Conservation (phyloP, 2,329 filamentous ascomycete species). For the Epichloe baconii region DNA sequence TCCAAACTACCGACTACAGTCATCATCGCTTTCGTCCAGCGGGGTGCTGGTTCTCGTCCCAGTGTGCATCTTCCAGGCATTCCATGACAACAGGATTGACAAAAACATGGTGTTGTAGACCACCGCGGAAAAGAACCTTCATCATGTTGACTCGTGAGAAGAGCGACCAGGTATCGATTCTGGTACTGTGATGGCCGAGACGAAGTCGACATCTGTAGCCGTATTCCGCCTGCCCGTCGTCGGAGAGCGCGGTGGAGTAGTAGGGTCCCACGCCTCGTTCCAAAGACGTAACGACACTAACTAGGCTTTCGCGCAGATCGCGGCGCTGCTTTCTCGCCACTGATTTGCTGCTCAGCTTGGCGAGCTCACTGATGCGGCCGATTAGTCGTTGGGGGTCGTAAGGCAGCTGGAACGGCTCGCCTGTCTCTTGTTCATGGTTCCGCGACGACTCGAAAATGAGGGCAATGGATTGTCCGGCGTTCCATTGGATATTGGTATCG, state of each 20-base stretch:
- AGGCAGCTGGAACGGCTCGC: constrained; percentile 34
- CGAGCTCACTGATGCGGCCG: constrained; percentile 33
- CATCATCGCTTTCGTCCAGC: not conserved
- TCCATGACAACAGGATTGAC: constrained; percentile 25
- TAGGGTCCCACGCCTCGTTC: constrained; percentile 40
- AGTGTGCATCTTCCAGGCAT: constrained; percentile 25
- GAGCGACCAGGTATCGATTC: constrained; percentile 39
- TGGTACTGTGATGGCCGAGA: constrained; percentile 30
- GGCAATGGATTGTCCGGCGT: constrained; percentile 69
- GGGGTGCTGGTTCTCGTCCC: constrained; percentile 12
- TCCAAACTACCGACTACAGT: no score
- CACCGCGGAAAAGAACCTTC: constrained; percentile 33
- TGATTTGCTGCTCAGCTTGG: constrained; percentile 33
- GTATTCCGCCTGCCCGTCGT: constrained; percentile 33
- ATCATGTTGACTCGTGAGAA: constrained; percentile 35
- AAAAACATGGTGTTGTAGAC: constrained; percentile 26
- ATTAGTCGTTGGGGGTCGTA: constrained; percentile 37
- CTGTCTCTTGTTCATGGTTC: constrained; percentile 34
- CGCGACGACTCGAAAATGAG: constrained; percentile 63
- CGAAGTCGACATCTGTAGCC: constrained; percentile 40
- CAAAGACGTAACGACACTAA: constrained; percentile 40
- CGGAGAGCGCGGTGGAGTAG: constrained; percentile 36
- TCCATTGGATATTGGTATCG: constrained; percentile 60
- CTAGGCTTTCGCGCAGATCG: constrained; percentile 33
- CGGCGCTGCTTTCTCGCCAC: constrained; percentile 36